Percentiles rank a stretch among this genome's conserved stretches.
phyloP scores from a whole-genome alignment of 1,139 yeast species.

The Taphrina pruni region DNA sequence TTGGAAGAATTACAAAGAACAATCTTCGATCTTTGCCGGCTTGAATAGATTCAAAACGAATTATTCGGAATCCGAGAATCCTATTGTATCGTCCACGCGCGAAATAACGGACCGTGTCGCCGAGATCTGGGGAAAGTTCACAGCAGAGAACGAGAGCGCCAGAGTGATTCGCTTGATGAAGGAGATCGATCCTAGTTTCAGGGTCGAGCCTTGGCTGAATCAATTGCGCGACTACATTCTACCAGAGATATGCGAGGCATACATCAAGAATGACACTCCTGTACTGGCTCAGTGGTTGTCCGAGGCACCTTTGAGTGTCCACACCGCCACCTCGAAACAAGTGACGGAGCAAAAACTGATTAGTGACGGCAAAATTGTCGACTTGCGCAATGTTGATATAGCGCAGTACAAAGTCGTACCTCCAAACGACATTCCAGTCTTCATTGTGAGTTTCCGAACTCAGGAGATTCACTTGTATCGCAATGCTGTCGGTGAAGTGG shows the following conservation, averaged over 20 bases:
- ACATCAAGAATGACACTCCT: constrained; percentile 85
- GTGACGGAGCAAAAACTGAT: constrained; percentile 89
- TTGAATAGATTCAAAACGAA: constrained; percentile 67
- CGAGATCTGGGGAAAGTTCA: constrained; percentile 60
- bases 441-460: constrained; percentile 94
- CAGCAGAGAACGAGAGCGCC: constrained; percentile 96
- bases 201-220: constrained; percentile 75
- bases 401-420: constrained; percentile 86
- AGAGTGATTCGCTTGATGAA: constrained; percentile 84
- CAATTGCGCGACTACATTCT: constrained; percentile 90
- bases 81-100: constrained; percentile 79
- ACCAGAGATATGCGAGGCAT: constrained; percentile 95
- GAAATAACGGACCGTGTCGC: constrained; percentile 80
- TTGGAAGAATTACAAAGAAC: constrained; percentile 67
- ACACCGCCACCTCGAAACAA: constrained; percentile 92
- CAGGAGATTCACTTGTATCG: constrained; percentile 93
- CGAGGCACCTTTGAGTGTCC: constrained; percentile 95
- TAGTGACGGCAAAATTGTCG: constrained; percentile 89
- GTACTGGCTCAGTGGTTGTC: constrained; percentile 89
- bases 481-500: constrained; percentile 91
- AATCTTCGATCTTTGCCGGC: constrained; percentile 72
- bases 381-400: constrained; percentile 93
- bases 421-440: constrained; percentile 90
- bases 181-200: constrained; percentile 88
- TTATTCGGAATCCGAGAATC: constrained; percentile 90